Percentiles rank a stretch among this genome's conserved stretches.
Conservation (phyloP, 1,139 yeast species). For the Candida glucosophila region DNA sequence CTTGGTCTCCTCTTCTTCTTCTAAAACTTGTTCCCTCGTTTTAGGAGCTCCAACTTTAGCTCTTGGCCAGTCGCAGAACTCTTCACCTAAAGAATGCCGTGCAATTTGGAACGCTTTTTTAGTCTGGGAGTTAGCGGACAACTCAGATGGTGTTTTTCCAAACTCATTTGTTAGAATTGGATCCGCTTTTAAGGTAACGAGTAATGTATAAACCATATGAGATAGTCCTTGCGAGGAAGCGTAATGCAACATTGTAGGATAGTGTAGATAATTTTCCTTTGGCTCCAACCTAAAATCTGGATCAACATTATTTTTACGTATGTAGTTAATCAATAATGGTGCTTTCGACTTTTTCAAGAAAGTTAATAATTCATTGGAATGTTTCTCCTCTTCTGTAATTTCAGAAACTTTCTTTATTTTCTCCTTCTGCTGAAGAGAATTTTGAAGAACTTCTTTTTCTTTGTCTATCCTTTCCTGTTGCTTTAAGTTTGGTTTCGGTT, state of each 20-base stretch:
- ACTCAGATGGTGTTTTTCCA: slow-evolving; percentile 54
- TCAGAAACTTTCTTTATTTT: slow-evolving; percentile 14
- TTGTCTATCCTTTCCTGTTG: slow-evolving; percentile 15
- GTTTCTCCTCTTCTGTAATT: slow-evolving; percentile 30
- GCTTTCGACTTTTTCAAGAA: slow-evolving; percentile 69
- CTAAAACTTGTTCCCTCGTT: slow-evolving; percentile 54
- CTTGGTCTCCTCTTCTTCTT: slow-evolving; percentile 25
- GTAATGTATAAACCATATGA: slow-evolving; percentile 59
- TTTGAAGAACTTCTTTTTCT: slow-evolving; percentile 14
- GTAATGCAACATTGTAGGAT: slow-evolving; percentile 75
- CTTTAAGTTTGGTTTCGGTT: slow-evolving; percentile 40
- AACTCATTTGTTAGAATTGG: slow-evolving; percentile 47
- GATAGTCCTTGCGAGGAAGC: slow-evolving; percentile 63
- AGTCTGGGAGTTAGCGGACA: slow-evolving; percentile 35
- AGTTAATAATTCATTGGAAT: slow-evolving; percentile 48
- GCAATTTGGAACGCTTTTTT: slow-evolving; percentile 60
- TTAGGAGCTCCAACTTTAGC: slow-evolving; percentile 63
- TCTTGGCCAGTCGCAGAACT: slow-evolving; percentile 55
- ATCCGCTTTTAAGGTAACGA: slow-evolving; percentile 61
- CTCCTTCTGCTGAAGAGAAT: slow-evolving; percentile 12
- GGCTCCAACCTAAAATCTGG: slow-evolving; percentile 51
- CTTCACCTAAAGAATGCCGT: slow-evolving; percentile 62
- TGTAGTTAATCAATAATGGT: slow-evolving; percentile 58
- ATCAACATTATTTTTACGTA: slow-evolving; percentile 50
- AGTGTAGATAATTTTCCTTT: slow-evolving; percentile 32